Conservation (phyloP, 225 moss, liverwort and hornwort genomes). For the Lunularia cruciata region DNA sequence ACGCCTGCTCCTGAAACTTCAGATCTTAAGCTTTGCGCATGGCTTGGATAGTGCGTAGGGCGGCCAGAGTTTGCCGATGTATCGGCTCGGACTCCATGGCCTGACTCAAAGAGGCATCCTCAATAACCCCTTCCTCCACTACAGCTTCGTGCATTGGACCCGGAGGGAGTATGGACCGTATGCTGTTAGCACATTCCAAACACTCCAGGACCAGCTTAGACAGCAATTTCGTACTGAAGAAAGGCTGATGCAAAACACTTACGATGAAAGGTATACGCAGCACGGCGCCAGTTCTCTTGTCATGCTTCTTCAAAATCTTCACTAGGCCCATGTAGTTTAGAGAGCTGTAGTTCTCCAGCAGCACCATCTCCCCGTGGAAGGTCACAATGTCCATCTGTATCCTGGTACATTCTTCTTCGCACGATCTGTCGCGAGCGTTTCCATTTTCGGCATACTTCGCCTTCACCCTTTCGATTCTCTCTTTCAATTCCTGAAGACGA, state of each 20-base stretch:
- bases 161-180: slow-evolving; percentile 28
- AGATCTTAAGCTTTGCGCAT: slow-evolving; percentile 30
- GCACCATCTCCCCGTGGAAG: slow-evolving; percentile 87
- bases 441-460: slow-evolving; percentile 30
- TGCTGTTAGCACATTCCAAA: slow-evolving; percentile 30
- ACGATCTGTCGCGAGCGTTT: slow-evolving; percentile 29
- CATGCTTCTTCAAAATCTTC: slow-evolving; percentile 96
- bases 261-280: slow-evolving; percentile 74
- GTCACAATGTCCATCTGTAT: slow-evolving; percentile 65
- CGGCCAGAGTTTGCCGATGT: slow-evolving; percentile 20
- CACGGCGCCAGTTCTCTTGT: slow-evolving; percentile 79
- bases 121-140: slow-evolving; percentile 25
- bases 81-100: slow-evolving; percentile 28
- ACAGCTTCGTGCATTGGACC: slow-evolving; percentile 12
- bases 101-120: slow-evolving; percentile 21
- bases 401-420: slow-evolving; percentile 55
- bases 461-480: slow-evolving; percentile 48
- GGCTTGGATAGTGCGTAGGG: slow-evolving; percentile 30
- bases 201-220: slow-evolving; percentile 69
- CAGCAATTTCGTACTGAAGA: slow-evolving; percentile 76
- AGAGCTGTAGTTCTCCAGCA: slow-evolving; percentile 88
- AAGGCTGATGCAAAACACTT: slow-evolving; percentile 80
- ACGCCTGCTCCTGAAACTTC: slow-evolving; percentile 16
- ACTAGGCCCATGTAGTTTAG: slow-evolving; percentile 90
- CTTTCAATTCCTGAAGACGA: slow-evolving; percentile 65